Conservation (phyloP, 805 yeast genomes). For the Candida gorgasii region DNA sequence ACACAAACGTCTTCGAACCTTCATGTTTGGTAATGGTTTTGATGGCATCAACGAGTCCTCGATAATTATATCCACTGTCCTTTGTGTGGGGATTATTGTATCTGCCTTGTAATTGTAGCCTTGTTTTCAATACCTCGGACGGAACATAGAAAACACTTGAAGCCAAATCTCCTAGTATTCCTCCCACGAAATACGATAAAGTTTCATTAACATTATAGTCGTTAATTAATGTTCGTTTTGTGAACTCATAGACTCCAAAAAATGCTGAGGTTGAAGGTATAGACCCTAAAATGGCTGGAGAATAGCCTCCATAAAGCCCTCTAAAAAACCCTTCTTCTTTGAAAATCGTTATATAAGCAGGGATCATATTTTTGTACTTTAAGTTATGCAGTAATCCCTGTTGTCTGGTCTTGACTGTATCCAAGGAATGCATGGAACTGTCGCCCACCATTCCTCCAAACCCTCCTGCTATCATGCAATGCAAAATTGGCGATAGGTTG, state of each 20-base stretch:
- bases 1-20: slow-evolving; percentile 75
- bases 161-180: slow-evolving; percentile 91
- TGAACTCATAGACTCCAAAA: slow-evolving; percentile 83
- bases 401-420: slow-evolving; percentile 95
- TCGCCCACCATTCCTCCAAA: slow-evolving; percentile 95
- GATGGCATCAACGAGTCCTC: slow-evolving; percentile 71
- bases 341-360: slow-evolving; percentile 75
- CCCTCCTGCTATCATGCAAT: slow-evolving; percentile 86
- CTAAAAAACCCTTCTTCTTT: slow-evolving; percentile 79
- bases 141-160: slow-evolving; percentile 92
- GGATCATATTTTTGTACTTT: slow-evolving; percentile 72
- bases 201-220: slow-evolving; percentile 74
- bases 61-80: slow-evolving; percentile 82
- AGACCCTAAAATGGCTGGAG: slow-evolving; percentile 89
- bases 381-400: slow-evolving; percentile 80
- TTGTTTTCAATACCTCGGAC: slow-evolving; percentile 88
- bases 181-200: slow-evolving; percentile 75
- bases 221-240: slow-evolving; percentile 70
- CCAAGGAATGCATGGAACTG: slow-evolving; percentile 90
- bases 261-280: slow-evolving; percentile 94
- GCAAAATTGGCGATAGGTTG: slow-evolving; percentile 45
- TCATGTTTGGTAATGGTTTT: slow-evolving; percentile 62
- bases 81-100: slow-evolving; percentile 73
- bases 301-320: slow-evolving; percentile 90
- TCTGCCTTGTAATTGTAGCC: slow-evolving; percentile 90